Evolutionary conservation across 352 stramenopile genomes (phyloP).

Genomic region (Phytopythium chamaehyphon): DNA sequence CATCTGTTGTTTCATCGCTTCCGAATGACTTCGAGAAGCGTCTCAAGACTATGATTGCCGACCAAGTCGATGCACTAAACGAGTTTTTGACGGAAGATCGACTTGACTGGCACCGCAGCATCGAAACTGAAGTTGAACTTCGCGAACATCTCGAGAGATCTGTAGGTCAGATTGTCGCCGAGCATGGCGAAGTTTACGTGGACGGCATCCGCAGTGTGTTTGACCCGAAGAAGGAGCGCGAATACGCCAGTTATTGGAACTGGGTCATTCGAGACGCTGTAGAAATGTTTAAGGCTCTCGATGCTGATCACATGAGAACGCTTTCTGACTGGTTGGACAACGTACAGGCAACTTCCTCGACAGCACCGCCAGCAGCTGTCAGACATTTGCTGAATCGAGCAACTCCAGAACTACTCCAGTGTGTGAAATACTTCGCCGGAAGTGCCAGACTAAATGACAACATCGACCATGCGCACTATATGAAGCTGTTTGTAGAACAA

Average conservation of each 20-base stretch:
- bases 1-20: constrained; percentile 17
- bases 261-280: constrained; percentile 68
- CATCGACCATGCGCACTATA: constrained; percentile 39
- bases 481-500: constrained; percentile 55
- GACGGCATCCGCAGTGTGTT: constrained; percentile 57
- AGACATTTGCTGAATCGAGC: constrained; percentile 65
- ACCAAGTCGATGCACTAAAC: constrained; percentile 45
- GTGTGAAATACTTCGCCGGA: constrained; percentile 40
- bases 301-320: constrained; percentile 1
- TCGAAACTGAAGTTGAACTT: constrained; percentile 44
- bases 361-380: constrained; percentile 45
- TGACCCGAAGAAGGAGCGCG: constrained; percentile 63
- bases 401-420: constrained; percentile 57
- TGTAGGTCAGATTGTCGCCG: constrained; percentile 39
- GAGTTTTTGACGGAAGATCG: constrained; percentile 43
- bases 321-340: too few species aligned
- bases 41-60: constrained; percentile 51
- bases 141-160: constrained; percentile 50
- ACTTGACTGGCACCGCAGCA: constrained; percentile 43
- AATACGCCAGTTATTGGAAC: constrained; percentile 83
- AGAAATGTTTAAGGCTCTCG: constrained; percentile 43
- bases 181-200: constrained; percentile 58
- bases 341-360: constrained; percentile 3
- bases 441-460: constrained; percentile 38
- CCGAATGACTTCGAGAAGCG: constrained; percentile 47